Evolutionary conservation across 345 rosid genomes (phyloP), one percentile per base, ranked within the genome.

Genomic region (Eucalyptus microcorys): DNA sequence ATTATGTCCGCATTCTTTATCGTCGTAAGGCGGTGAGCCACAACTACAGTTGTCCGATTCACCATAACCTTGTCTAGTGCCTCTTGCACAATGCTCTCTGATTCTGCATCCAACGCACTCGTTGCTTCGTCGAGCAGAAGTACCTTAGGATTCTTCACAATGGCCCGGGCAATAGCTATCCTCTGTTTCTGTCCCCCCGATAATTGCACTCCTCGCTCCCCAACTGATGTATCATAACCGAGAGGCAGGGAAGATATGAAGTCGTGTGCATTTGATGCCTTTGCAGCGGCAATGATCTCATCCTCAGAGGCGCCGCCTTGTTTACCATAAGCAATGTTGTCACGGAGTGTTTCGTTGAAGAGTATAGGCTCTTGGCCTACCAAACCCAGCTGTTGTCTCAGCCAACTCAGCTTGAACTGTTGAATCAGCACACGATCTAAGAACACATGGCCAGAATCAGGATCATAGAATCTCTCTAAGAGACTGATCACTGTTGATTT

Each of bases 341-440:
- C 50, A 4, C 94, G 93, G 61, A 95, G 92, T 9, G 96, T 94
- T 91, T 94, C 96, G 5, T 95, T 95, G 94, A 95, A 95, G 17
- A 94, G 94, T n/a, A 94, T 88, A 13, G 99, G 99, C 89, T 96
- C 97, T 89, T 96, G 97, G 48, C 96, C 93, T 61, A 95, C 97
- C 45, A 96, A 71, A 40, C 97, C 96, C 92, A 94, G 94, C 49
- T 95, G 97, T 87, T 95, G 94, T 89, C 97, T 95, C 88, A 96
- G 59, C 97, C 96, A 96, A 59, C 91, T 93, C 21, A 96, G 86
- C 86, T 90, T 94, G 4, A 95, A 76, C 71, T 91, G 89, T 32
- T 64, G 86, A 49, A 96, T 59, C 34, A 92, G 93, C 26, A 91
- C 91, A 4, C 88, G 85, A 47, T 96, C 97, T 47, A 96, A 49